phyloP scores from a whole-genome alignment of 2,329 filamentous ascomycete genomes.

The Colletotrichum higginsianum region DNA sequence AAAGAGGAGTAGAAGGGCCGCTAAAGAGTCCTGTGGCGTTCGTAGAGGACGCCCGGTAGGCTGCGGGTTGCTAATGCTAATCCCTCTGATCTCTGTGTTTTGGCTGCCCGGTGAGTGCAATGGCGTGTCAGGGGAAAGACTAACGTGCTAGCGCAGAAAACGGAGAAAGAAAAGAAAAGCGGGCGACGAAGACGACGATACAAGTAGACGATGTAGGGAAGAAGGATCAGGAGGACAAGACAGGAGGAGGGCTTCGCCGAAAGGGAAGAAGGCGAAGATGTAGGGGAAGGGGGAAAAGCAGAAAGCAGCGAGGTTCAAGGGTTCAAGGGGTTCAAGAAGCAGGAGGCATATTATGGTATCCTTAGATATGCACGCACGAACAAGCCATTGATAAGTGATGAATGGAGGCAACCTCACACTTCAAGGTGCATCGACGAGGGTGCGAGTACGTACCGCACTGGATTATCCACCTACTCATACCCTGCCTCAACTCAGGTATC shows the following conservation, averaged over 20 bases:
- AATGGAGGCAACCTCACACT: not conserved
- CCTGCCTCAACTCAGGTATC: not conserved
- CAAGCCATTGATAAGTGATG: not conserved
- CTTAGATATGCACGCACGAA: not conserved
- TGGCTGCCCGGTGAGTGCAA: slow-evolving; percentile 29
- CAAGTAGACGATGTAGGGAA: not conserved
- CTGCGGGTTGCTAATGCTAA: slow-evolving; percentile 38
- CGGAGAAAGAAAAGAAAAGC: not conserved
- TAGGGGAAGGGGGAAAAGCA: not conserved
- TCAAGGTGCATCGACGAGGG: not conserved
- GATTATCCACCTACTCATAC: not conserved
- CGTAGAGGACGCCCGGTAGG: slow-evolving; percentile 38
- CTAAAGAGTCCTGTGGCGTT: slow-evolving; percentile 27
- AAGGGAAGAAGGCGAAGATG: slow-evolving; percentile 7
- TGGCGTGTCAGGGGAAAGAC: slow-evolving; percentile 34
- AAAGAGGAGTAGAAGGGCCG: slow-evolving; percentile 21
- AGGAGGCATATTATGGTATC: not conserved
- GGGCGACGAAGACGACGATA: not conserved
- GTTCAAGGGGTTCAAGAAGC: not conserved
- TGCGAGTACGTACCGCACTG: not conserved
- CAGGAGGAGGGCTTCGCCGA: not conserved
- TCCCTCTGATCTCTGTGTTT: slow-evolving; percentile 22
- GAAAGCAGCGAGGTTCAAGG: not conserved
- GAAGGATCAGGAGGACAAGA: not conserved
- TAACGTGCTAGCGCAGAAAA: slow-evolving; percentile 25